These are phyloP conservation scores for Panellus pusillus DNA, from an alignment of 768 basidiomycete genomes.

Conservation along the genomic window DNA sequence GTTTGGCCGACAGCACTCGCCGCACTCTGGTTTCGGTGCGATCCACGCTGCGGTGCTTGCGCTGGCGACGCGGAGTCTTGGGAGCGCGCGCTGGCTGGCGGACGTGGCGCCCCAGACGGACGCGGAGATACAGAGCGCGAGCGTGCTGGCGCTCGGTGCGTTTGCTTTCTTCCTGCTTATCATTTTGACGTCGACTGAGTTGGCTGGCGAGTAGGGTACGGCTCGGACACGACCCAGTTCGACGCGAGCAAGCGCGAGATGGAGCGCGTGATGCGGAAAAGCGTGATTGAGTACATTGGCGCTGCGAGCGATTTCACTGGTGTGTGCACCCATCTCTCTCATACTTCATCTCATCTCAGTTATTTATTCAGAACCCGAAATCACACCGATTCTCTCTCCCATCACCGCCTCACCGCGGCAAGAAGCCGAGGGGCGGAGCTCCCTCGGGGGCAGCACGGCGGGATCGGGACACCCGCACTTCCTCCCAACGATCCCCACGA, in stretches of 20 bases:
- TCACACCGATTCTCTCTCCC: slow-evolving; percentile 70
- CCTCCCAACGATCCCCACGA: slow-evolving; percentile 71
- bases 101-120: slow-evolving; percentile 66
- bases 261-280: slow-evolving; percentile 59
- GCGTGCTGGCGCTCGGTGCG: slow-evolving; percentile 56
- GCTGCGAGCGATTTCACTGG: slow-evolving; percentile 72
- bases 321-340: slow-evolving; percentile 23
- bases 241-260: slow-evolving; percentile 54
- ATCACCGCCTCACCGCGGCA: slow-evolving; percentile 56
- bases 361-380: slow-evolving; percentile 60
- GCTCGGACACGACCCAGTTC: slow-evolving; percentile 57
- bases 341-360: neutral
- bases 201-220: slow-evolving; percentile 41
- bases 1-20: slow-evolving; percentile 41
- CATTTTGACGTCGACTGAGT: neutral
- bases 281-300: slow-evolving; percentile 67
- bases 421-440: slow-evolving; percentile 57
- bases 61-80: slow-evolving; percentile 71
- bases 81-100: slow-evolving; percentile 56
- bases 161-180: neutral
- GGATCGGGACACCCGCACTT: neutral
- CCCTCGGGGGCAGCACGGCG: slow-evolving; percentile 15
- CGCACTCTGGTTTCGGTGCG: slow-evolving; percentile 79
- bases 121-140: slow-evolving; percentile 56
- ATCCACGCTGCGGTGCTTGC: slow-evolving; percentile 79